phyloP scores from a whole-genome alignment of 176 grass and related monocot genomes.

The Rhipidocladum racemiflorum region DNA sequence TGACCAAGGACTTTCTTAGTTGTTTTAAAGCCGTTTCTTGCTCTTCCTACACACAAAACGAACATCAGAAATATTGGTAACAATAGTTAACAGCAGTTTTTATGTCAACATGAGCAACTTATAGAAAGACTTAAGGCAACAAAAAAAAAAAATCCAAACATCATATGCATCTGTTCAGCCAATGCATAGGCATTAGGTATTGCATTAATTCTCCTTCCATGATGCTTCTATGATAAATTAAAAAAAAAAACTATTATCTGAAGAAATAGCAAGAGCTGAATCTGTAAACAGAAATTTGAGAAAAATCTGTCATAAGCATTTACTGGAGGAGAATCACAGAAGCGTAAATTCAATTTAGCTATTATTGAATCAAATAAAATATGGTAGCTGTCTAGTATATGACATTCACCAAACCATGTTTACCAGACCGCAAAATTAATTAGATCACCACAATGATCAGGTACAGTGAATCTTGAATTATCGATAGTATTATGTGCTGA shows the following conservation, averaged over 20 bases:
- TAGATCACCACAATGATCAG: not conserved
- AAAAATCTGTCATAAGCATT: not conserved
- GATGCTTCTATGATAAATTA: not conserved
- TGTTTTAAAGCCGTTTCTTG: constrained; percentile 84
- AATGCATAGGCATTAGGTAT: not conserved
- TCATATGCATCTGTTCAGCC: not conserved
- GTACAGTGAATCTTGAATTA: not conserved
- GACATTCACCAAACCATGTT: not conserved
- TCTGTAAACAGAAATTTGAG: not conserved
- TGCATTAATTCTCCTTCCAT: not conserved
- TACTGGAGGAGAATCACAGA: constrained; percentile 4
- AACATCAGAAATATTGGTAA: constrained; percentile 25
- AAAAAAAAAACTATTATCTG: not conserved
- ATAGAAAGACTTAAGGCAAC: not conserved
- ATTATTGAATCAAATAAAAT: not conserved
- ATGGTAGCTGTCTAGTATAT: not conserved
- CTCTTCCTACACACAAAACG: constrained; percentile 63
- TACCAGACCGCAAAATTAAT: not conserved
- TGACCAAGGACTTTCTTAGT: constrained; percentile 74
- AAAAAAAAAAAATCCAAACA: constrained; percentile 18
- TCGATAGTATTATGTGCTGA: not conserved
- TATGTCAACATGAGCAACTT: not conserved
- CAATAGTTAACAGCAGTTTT: not conserved
- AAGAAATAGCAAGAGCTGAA: not conserved
- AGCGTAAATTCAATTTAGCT: not conserved